phyloP scores from a whole-genome alignment of 2,329 filamentous ascomycete species.

The Cadophora sp. region DNA sequence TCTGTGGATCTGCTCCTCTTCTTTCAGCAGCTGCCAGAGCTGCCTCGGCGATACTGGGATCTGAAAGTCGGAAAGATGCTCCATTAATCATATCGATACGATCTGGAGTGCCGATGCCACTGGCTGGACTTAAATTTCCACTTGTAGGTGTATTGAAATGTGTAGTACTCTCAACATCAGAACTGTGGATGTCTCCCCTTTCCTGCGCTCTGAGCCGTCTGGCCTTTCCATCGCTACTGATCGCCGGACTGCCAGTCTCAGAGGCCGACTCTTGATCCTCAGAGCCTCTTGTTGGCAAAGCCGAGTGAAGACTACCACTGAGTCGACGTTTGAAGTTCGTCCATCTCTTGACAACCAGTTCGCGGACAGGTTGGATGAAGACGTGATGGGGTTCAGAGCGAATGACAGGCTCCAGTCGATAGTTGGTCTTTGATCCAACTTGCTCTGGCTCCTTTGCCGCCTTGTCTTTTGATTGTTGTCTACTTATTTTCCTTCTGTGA shows the following conservation, averaged over 20 bases:
- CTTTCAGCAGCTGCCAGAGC: conserved; percentile 19
- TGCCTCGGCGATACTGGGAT: conserved; percentile 26
- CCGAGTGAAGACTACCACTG: conserved; percentile 37
- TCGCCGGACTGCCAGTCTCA: conserved; percentile 23
- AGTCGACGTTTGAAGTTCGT: conserved; percentile 37
- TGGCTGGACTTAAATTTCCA: conserved; percentile 24
- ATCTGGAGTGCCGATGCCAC: neutral
- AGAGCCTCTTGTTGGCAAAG: conserved; percentile 27
- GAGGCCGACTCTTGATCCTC: conserved; percentile 25
- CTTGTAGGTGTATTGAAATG: conserved; percentile 39
- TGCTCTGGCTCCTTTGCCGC: neutral
- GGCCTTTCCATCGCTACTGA: conserved; percentile 35
- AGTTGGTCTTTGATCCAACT: conserved; percentile 26
- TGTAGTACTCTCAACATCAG: conserved; percentile 33
- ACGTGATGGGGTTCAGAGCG: conserved; percentile 42
- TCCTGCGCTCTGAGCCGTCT: conserved; percentile 40
- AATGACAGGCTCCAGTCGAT: conserved; percentile 37
- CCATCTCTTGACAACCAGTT: conserved; percentile 43
- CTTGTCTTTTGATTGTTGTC: too few relatives aligned
- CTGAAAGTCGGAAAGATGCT: conserved; percentile 21
- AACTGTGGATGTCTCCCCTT: conserved; percentile 42
- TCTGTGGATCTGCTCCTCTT: neutral
- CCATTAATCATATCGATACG: neutral
- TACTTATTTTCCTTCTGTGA: neutral
- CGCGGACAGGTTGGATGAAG: conserved; percentile 43